These are phyloP conservation scores for Venturia carpophila DNA, from an alignment of 2,329 filamentous ascomycete species.

Conservation along the genomic window DNA sequence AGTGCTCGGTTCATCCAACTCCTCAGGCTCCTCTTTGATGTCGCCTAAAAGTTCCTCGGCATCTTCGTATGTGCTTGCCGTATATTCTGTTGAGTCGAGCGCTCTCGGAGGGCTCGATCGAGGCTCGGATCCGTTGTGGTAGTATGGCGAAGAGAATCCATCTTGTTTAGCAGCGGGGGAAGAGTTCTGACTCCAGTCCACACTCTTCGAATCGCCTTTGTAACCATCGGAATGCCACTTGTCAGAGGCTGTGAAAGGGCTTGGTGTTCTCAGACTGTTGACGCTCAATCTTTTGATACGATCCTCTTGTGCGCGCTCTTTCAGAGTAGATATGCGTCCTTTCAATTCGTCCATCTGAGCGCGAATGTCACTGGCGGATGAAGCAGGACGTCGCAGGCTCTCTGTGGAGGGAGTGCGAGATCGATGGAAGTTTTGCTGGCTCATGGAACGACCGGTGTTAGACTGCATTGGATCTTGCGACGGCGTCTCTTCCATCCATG, in stretches of 20 bases:
- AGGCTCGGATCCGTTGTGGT: neutral
- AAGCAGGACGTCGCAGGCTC: slow-evolving; percentile 55
- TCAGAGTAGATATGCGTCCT: slow-evolving; percentile 72
- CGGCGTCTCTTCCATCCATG: slow-evolving; percentile 15
- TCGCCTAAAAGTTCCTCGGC: slow-evolving; percentile 24
- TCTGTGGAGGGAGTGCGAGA: slow-evolving; percentile 25
- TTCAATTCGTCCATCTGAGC: slow-evolving; percentile 81
- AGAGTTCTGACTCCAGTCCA: slow-evolving; percentile 20
- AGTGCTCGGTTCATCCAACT: slow-evolving; percentile 16
- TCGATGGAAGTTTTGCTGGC: slow-evolving; percentile 25
- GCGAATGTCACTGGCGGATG: slow-evolving; percentile 65
- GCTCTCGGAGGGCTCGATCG: neutral
- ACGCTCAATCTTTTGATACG: slow-evolving; percentile 69
- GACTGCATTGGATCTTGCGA: slow-evolving; percentile 25
- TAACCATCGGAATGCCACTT: slow-evolving; percentile 39
- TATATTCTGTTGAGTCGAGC: slow-evolving; percentile 20
- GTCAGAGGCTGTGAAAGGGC: slow-evolving; percentile 69
- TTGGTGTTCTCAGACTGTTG: slow-evolving; percentile 60
- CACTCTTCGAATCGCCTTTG: slow-evolving; percentile 20
- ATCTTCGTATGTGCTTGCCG: slow-evolving; percentile 25
- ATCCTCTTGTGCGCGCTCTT: slow-evolving; percentile 71
- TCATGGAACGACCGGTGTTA: slow-evolving; percentile 15
- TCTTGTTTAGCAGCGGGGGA: neutral
- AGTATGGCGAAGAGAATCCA: slow-evolving; percentile 1
- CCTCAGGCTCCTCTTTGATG: slow-evolving; percentile 19